A percentile compares a stretch with the other conserved stretches of the same genome.
phyloP scores from a whole-genome alignment of 371 early-diverging fungal genomes.

The Rhizopus arrhizus region DNA sequence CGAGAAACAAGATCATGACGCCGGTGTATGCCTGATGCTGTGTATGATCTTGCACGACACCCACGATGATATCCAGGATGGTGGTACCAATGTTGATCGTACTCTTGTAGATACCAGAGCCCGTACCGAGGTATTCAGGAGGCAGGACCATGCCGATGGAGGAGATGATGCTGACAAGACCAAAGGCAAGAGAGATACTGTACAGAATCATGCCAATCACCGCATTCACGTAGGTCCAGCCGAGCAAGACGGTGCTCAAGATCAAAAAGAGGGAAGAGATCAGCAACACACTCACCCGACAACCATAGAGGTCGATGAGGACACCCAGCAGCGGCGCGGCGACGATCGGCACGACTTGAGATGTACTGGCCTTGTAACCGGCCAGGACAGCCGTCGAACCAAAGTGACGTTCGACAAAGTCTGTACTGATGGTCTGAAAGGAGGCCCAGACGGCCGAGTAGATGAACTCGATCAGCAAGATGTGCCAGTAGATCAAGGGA shows the following conservation, averaged over 20 bases:
- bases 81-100: constrained; percentile 65
- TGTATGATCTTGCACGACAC: constrained; percentile 60
- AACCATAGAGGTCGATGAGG: constrained; percentile 60
- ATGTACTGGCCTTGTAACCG: constrained; percentile 56
- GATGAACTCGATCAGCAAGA: constrained; percentile 43
- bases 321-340: constrained; percentile 66
- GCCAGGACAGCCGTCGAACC: constrained; percentile 36
- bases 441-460: constrained; percentile 52
- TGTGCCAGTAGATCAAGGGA: constrained; percentile 43
- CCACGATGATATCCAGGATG: constrained; percentile 65
- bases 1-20: constrained; percentile 57
- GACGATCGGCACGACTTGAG: constrained; percentile 68
- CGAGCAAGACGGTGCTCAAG: constrained; percentile 28
- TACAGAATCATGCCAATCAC: constrained; percentile 65
- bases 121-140: constrained; percentile 63
- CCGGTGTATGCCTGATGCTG: constrained; percentile 45
- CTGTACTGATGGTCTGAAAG: constrained; percentile 49
- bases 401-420: constrained; percentile 42
- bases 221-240: constrained; percentile 45
- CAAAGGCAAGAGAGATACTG: constrained; percentile 64
- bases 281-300: constrained; percentile 21
- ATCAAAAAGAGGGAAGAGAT: constrained; percentile 35
- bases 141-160: constrained; percentile 66
- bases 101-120: constrained; percentile 66
- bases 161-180: constrained; percentile 67